Evolutionary conservation across 2,329 filamentous ascomycete genomes (phyloP), one percentile per base, ranked within the genome.

Genomic region (Massarina eburnea): DNA sequence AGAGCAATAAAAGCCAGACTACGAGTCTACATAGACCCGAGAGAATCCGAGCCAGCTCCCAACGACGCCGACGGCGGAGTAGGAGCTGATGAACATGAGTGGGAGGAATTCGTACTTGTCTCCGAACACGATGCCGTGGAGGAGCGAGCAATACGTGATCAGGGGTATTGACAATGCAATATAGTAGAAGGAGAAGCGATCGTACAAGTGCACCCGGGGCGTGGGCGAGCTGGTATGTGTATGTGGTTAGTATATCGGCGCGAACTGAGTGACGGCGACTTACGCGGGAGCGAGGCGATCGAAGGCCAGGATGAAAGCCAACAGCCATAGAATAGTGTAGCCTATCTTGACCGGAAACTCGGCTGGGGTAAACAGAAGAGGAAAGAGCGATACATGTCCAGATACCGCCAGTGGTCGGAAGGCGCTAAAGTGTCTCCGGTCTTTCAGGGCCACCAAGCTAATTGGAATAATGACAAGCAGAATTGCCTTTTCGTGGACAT

Each of bases 401-500:
- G 94, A 88, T 0, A 99, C 91, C 1, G 91, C 91, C 36, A 99
- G 76, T 1, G 94, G 94, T 19, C 90, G 82, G 73, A 97, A 99
- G 1, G 92, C 92, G 47, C 90, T 86, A 24, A 97, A 84, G 65
- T 96, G 91, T 20, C 94, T 85, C 41, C 94, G 83, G 68, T 97
- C 91, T 67, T 87, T 88, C 41, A 97, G 81, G 0, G 92, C 91
- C 49, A 97, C 86, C 50, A 99, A 80, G 58, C 89, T 95, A 76
- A 97, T 97, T 0, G 94, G 94, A 39, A 97, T 88, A 55, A 99
- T 91, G 64, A 97, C 87, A 17, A 97, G 81, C 18, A 99, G 80
- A 46, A 99, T 88, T 1, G 94, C 94, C 72, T 99, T 99, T 67
- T 99, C 94, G 62, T 99, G 94, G 8, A 99, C 94, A 65, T 99